A percentile compares a stretch with the other conserved stretches of the same genome.
Evolutionary conservation across 2,329 filamentous ascomycete genomes (phyloP).

Genomic region (Aspergillus ochraceoroseus): DNA sequence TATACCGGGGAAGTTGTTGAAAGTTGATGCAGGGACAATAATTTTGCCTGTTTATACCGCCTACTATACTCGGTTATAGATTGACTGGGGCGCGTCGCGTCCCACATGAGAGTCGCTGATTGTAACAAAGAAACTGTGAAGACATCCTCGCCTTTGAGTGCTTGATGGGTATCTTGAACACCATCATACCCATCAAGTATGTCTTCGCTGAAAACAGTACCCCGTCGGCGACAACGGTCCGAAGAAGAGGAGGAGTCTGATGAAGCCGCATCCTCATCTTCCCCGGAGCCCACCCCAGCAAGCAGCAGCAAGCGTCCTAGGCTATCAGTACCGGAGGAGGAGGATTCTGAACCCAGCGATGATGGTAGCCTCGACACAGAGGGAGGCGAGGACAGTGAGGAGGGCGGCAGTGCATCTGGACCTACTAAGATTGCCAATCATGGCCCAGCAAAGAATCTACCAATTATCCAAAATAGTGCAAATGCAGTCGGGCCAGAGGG

Average conservation of each 20-base stretch:
- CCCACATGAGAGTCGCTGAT: constrained; percentile 14
- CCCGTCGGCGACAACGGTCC: constrained; percentile 29
- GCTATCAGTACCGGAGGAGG: constrained; percentile 24
- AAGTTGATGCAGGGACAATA: neutral
- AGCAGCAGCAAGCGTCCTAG: constrained; percentile 34
- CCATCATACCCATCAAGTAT: constrained; percentile 22
- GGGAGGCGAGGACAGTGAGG: constrained; percentile 17
- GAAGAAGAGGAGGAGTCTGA: constrained; percentile 27
- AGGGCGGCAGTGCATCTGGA: neutral
- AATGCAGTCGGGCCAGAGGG: constrained; percentile 20
- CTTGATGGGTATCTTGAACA: constrained; percentile 2
- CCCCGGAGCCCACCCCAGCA: constrained; percentile 19
- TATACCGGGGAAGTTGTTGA: neutral
- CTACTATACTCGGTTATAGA: constrained; percentile 19
- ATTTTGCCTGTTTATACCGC: constrained; percentile 24
- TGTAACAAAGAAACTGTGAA: constrained; percentile 9
- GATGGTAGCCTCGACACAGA: constrained; percentile 15
- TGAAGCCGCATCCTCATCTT: constrained; percentile 6
- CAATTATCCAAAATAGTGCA: constrained; percentile 5
- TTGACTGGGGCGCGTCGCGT: constrained; percentile 29
- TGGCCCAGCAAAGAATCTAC: neutral
- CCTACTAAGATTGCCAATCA: neutral
- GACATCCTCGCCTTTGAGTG: constrained; percentile 7
- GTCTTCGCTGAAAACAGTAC: constrained; percentile 24
- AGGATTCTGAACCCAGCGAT: constrained; percentile 9